Evolutionary conservation across 1,139 yeast genomes (phyloP), one percentile per base, ranked within the genome.

Genomic region (Geotrichum siamense): DNA sequence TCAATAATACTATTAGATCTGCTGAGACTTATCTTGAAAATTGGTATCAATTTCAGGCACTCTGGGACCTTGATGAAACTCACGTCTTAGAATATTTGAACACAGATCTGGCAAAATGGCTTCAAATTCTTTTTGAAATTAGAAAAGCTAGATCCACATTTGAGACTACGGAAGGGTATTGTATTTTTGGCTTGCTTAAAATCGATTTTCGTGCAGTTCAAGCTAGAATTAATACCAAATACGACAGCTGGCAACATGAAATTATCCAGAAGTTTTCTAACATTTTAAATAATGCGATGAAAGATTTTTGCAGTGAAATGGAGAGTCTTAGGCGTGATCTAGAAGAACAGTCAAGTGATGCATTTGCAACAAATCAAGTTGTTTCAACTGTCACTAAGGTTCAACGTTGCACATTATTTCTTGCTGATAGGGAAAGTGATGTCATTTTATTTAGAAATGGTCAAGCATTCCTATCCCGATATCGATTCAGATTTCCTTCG

Each of bases 31-130:
- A 75, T 51, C 58, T 71, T 16, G 51, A 55, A 1, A 63, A 67
- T 26, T 85, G 94, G 94, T 58, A 60, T 6, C 64, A 63, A 25
- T 65, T 81, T 27, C 83, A 79, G 54, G 62, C 71, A 1, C 60
- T 82, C 3, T 80, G 89, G 84, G 81, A 75, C 48, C 53, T 74
- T 12, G 67, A 67, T 21, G 53, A 68, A 0, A 66, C 65, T 4
- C 59, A 61, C 43, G 58, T 69, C 36, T 56, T 58, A 50, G 48
- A 51, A 22, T 30, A 53, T 15, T 55, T 72, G 9, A 72, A 69
- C 2, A 50, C 57, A 5, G 63, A 69, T 19, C 53, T 79, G 38
- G 51, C 53, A 0, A 52, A 54, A 12, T 81, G 89, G 91, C 55
- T 73, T 23, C 61, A 61, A 3, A 55, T 71, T 1, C 56, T 79